Percentiles rank a stretch among this genome's conserved stretches.
These are phyloP conservation scores for Neoconidiobolus thromboides DNA, from an alignment of 371 early-diverging fungal species.

Conservation along the genomic window DNA sequence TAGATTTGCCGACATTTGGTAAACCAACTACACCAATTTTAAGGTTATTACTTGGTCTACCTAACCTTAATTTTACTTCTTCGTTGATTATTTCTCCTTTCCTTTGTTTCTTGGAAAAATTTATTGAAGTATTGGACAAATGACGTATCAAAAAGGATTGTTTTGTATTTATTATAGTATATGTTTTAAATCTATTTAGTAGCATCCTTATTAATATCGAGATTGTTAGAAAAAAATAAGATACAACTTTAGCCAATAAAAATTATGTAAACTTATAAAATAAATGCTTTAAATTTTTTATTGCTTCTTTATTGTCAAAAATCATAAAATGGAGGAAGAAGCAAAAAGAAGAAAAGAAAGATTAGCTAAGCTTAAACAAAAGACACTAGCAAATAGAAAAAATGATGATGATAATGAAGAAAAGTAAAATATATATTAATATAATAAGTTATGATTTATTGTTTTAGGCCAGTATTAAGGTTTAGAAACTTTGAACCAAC, in stretches of 20 bases:
- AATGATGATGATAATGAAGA: conserved; percentile 3
- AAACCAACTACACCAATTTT: conserved; percentile 88
- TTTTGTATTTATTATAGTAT: too few species aligned
- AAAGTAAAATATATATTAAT: not conserved
- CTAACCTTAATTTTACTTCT: conserved; percentile 70
- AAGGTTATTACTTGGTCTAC: conserved; percentile 67
- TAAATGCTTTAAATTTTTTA: too few species aligned
- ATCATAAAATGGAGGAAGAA: conserved; percentile 29
- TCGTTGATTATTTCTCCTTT: not conserved
- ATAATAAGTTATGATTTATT: not conserved
- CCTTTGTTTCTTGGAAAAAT: too few species aligned
- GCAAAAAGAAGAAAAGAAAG: conserved; percentile 48
- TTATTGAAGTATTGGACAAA: too few species aligned
- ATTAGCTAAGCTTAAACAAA: conserved; percentile 36
- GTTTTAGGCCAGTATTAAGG: conserved; percentile 10
- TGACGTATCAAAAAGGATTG: too few species aligned
- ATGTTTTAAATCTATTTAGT: too few species aligned
- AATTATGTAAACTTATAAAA: too few species aligned
- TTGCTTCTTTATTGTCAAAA: too few species aligned
- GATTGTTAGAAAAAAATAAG: too few species aligned
- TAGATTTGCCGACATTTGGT: conserved; percentile 87
- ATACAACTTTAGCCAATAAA: too few species aligned
- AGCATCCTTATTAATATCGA: too few species aligned
- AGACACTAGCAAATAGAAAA: conserved; percentile 9
- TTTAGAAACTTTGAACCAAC: conserved; percentile 40